Evolutionary conservation across 768 basidiomycete species (phyloP), one percentile per base, ranked within the genome.

Genomic region (Galerina marginata): DNA sequence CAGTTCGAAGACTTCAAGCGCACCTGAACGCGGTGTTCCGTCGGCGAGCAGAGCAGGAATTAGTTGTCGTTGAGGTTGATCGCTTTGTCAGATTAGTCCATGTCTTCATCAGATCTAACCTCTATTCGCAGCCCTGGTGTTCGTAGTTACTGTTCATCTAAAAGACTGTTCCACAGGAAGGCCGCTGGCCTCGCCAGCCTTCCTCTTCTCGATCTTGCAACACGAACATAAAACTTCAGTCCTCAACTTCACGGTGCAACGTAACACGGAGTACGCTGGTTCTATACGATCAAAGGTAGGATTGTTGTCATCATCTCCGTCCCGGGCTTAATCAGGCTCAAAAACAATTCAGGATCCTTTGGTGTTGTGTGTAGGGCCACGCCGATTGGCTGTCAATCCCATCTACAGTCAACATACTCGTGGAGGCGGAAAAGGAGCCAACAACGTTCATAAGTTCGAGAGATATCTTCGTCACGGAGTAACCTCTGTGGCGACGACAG

Each of bases 371-470:
- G 86, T 95, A 25, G 97, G 96, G 2, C 92, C 95, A 10, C 87
- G 96, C 45, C 86, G 95, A 44, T 80, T 97, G 65, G 82, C 80
- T 16, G 88, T 95, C 43, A 92, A 90, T 64, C 97, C 97, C 0
- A 75, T 96, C 36, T 99, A 92, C 77, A 96, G 95, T 65, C 95
- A 97, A 68, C 94, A 96, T 67, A 89, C 91, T 3, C 85, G 88
- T 6, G 95, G 95, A 11, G 95, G 95, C 15, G 93, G 92, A 14
- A 92, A 90, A 72, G 95, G 95, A 10, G 81, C 87, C 44, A 99
- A 99, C 81, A 98, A 99, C 67, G 95, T 97, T 2, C 96, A 99
- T 82, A 99, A 98, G 70, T 96, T 91, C 56, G 94, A 97, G 75
- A 86, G 92, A 36, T 99, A 87, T 75, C 81, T 98, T 29, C 86